Evolutionary conservation across 192 early-diverging fungal genomes (phyloP).

Genomic region (Linnemannia exigua): DNA sequence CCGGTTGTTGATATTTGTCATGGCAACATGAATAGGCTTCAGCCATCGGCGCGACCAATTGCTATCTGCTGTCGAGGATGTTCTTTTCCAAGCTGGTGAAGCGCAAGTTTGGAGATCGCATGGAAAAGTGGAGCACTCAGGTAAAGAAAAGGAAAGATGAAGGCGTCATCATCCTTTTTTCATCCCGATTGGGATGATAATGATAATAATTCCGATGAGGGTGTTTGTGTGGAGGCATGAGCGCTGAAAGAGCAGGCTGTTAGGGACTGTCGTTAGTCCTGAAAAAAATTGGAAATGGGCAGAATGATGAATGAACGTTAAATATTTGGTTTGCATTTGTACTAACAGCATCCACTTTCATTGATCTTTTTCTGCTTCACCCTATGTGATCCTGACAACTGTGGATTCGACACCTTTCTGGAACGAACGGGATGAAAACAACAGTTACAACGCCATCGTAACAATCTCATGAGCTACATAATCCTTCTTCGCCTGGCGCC

Average conservation of each 20-base stretch:
- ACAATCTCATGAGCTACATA: constrained; percentile 71
- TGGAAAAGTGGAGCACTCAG: constrained; percentile 68
- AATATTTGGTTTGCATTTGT: constrained; percentile 3
- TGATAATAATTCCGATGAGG: background rate
- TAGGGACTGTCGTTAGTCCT: no score
- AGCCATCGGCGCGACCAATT: constrained; percentile 65
- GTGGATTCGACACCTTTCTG: background rate
- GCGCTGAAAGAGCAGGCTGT: constrained; percentile 10
- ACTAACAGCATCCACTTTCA: background rate
- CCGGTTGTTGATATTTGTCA: background rate
- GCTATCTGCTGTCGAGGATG: constrained; percentile 64
- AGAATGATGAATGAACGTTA: constrained; percentile 6
- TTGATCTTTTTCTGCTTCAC: background rate
- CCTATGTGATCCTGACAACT: background rate
- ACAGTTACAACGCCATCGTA: constrained; percentile 54
- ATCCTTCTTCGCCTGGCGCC: constrained; percentile 68
- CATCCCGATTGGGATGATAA: background rate
- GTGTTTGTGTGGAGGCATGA: background rate
- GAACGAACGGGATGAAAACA: constrained; percentile 32
- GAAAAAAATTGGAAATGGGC: no score
- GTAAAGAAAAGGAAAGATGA: constrained; percentile 20
- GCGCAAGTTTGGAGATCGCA: constrained; percentile 63
- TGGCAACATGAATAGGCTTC: constrained; percentile 58
- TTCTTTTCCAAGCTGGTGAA: constrained; percentile 66
- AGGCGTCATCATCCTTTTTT: background rate